Percentiles rank a stretch among this genome's conserved stretches.
Conservation (phyloP, 192 early-diverging fungal species). For the Ambispora gerdemannii region DNA sequence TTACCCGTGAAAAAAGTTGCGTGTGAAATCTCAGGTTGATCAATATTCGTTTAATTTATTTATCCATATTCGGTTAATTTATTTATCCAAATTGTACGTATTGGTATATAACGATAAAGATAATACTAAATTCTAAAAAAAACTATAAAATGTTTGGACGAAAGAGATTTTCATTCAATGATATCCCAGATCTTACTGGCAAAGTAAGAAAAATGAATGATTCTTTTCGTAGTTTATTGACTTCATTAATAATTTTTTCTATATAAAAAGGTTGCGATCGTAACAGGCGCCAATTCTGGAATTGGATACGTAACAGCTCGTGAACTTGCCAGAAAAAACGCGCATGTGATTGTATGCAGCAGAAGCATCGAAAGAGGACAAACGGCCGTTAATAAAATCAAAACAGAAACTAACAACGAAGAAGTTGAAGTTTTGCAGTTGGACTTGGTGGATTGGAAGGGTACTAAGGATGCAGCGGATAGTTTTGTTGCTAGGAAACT, state of each 20-base stretch:
- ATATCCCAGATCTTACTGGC: constrained; percentile 38
- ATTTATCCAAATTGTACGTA: too few species aligned
- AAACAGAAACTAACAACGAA: constrained; percentile 33
- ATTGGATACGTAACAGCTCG: constrained; percentile 37
- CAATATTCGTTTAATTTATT: too few species aligned
- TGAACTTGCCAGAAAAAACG: constrained; percentile 34
- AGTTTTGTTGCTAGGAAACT: constrained; percentile 33
- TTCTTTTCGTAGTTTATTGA: too few species aligned
- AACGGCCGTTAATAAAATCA: constrained; percentile 31
- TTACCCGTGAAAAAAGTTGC: too few species aligned
- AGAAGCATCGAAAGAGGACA: constrained; percentile 21
- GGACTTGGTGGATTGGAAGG: constrained; percentile 29
- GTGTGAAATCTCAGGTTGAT: too few species aligned
- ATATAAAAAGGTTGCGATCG: constrained; percentile 42
- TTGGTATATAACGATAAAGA: too few species aligned
- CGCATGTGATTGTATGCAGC: constrained; percentile 39
- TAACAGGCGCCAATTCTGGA: constrained; percentile 51
- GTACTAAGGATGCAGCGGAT: constrained; percentile 29
- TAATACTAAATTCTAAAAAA: too few species aligned
- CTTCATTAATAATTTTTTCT: too few species aligned
- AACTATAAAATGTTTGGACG: neutral
- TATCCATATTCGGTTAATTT: too few species aligned
- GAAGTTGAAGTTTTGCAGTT: constrained; percentile 37
- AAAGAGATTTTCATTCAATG: constrained; percentile 1
- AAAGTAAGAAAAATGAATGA: too few species aligned